A percentile compares a stretch with the other conserved stretches of the same genome.
Conservation (phyloP, 176 grass and related monocot genomes). For the Oryza meyeriana region DNA sequence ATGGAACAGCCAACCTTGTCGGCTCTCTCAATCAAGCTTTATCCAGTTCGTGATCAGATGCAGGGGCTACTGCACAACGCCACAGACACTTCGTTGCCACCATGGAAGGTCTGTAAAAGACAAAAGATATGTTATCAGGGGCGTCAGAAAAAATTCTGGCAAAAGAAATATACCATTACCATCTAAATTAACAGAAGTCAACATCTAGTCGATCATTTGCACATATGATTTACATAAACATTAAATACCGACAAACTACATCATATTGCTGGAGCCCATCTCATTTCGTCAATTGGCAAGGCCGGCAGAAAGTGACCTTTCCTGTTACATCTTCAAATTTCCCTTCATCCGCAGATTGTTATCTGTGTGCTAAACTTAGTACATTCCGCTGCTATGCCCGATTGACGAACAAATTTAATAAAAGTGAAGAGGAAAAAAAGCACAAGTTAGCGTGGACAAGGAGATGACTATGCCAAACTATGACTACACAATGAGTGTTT, state of each 20-base stretch:
- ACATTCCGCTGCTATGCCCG: background rate
- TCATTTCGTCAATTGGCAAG: conserved; percentile 29
- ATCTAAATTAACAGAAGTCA: background rate
- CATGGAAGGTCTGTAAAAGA: background rate
- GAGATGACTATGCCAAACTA: conserved; percentile 27
- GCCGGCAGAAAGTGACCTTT: conserved; percentile 19
- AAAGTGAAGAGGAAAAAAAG: background rate
- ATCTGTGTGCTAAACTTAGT: background rate
- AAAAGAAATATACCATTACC: background rate
- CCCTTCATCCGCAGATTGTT: background rate
- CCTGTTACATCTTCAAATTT: background rate
- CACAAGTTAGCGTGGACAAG: background rate
- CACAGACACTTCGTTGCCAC: background rate
- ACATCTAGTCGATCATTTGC: background rate
- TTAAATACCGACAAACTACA: background rate
- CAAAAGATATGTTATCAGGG: background rate
- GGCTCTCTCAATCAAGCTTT: background rate
- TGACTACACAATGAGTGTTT: background rate
- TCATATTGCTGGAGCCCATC: background rate
- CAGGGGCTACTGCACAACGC: background rate
- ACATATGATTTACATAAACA: background rate
- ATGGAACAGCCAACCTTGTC: background rate
- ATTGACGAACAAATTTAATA: conserved; percentile 5
- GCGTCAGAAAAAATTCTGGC: background rate
- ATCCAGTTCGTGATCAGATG: background rate